Evolutionary conservation across 352 stramenopile genomes (phyloP), one percentile per base, ranked within the genome.

Genomic region (Peronospora belbahrii): DNA sequence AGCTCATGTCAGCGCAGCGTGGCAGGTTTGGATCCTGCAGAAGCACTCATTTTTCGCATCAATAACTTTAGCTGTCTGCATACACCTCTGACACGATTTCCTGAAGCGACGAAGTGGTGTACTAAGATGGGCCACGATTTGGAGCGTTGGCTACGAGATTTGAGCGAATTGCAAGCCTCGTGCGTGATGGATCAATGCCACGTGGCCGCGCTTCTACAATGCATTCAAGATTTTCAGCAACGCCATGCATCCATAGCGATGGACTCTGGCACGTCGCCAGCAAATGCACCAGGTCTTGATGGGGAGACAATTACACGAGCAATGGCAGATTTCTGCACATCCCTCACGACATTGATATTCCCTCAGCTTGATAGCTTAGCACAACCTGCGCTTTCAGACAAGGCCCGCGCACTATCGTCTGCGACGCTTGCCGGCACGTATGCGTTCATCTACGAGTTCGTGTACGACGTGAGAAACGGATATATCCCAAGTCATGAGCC

Each of bases 51-150:
- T 18, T 85, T 89, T 43, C 65, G 65, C 4, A 58, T 85, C 42
- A 86, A 89, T 52, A 85, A 87, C 43, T 54, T 86, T n/a, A 83
- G 67, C 41, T 85, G 75, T 28, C 8, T 89, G 17, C 68, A 76
- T 14, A 65, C 64, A 3, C 57, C 65, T 3, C 49, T 87, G 1
- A 33, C 31, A n/a, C 58, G 55, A 7, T 83, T 83, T 28, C 49
- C 48, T 3, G 70, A 81, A 40, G 73, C 69, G 9, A 40, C 42
- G 0, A 57, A 55, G 37, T 87, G 72, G 71, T 48, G 59, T 24
- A 39, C 27, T 6, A 28, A 40, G 22, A 65, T 84, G 19, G 42
- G 53, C 5, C 36, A 38, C 5, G 58, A 80, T 6, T 52, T 84
- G 43, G 48, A 68, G 0, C 23, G 52, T 6, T 77, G 59, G 53